phyloP scores from a whole-genome alignment of 1,284 basidiomycete species.

The Trichosporon asahii region DNA sequence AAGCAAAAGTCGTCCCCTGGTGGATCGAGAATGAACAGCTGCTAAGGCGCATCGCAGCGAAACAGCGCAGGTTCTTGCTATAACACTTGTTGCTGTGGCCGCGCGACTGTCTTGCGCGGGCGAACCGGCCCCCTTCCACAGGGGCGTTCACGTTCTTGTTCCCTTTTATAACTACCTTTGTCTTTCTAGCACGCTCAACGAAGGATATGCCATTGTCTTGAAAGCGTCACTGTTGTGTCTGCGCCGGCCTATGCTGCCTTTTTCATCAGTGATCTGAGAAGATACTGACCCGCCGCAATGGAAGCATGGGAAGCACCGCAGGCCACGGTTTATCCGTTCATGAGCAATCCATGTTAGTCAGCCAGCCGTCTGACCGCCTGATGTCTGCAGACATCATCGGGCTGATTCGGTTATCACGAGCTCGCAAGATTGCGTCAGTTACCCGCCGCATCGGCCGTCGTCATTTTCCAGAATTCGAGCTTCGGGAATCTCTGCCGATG shows the following conservation, averaged over 20 bases:
- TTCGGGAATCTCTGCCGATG: background rate
- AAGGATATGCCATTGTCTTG: background rate
- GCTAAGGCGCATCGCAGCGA: background rate
- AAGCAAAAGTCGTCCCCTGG: conserved; percentile 2
- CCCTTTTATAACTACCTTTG: background rate
- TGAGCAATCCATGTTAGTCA: background rate
- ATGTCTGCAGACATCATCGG: too few species aligned
- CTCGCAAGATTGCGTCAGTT: conserved; percentile 3
- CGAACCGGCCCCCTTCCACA: background rate
- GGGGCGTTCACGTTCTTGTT: background rate
- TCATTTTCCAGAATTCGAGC: background rate
- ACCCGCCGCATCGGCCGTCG: background rate
- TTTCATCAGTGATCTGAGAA: too few species aligned
- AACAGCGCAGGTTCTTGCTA: conserved; percentile 7
- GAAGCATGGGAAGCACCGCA: too few species aligned
- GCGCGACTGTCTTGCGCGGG: background rate
- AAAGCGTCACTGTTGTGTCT: background rate
- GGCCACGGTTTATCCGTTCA: background rate
- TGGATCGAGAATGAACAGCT: background rate
- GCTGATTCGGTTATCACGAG: background rate
- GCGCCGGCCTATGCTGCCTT: too few species aligned
- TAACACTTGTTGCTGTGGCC: background rate
- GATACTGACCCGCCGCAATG: too few species aligned
- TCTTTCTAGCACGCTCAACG: background rate
- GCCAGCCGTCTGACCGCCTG: background rate